Percentiles rank a stretch among this genome's conserved stretches.
These are phyloP conservation scores for Cercospora sp. DNA, from an alignment of 2,329 filamentous ascomycete genomes.

Conservation along the genomic window DNA sequence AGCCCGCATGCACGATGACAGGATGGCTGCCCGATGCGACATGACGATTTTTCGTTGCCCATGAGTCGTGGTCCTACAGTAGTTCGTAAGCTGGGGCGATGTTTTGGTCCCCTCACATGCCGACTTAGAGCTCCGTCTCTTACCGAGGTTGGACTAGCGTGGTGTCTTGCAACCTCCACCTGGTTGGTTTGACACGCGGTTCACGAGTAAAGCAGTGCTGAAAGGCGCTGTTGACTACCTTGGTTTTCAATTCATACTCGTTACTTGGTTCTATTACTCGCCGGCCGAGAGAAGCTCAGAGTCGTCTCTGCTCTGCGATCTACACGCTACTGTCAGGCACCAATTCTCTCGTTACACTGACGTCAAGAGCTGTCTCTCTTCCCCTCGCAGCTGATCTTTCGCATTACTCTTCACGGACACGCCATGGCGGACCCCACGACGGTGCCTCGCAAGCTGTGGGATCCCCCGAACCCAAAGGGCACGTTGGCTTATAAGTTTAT, in stretches of 20 bases:
- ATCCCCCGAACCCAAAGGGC: slow-evolving; percentile 40
- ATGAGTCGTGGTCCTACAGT: slow-evolving; percentile 14
- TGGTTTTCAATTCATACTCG: background rate
- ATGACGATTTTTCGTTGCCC: slow-evolving; percentile 8
- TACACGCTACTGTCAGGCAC: slow-evolving; percentile 12
- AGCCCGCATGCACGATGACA: slow-evolving; percentile 13
- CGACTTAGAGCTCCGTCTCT: background rate
- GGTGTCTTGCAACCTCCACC: background rate
- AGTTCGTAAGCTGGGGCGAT: slow-evolving; percentile 1
- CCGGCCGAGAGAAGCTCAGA: background rate
- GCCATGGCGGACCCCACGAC: slow-evolving; percentile 19
- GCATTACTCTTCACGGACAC: background rate
- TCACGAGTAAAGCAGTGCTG: background rate
- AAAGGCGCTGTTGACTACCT: background rate
- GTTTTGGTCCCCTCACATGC: slow-evolving; percentile 12
- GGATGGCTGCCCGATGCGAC: slow-evolving; percentile 11
- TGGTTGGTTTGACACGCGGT: background rate
- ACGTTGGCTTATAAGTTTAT: slow-evolving; percentile 69
- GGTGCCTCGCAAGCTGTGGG: slow-evolving; percentile 49
- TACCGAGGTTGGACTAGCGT: slow-evolving; percentile 13
- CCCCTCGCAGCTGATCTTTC: background rate
- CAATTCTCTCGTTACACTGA: slow-evolving; percentile 3
- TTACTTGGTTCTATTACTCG: background rate
- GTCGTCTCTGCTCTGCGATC: background rate
- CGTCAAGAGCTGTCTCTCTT: slow-evolving; percentile 1